Base-by-base conservation (phyloP, 768 basidiomycete genomes). In the Tylopilus balloui region DNA sequence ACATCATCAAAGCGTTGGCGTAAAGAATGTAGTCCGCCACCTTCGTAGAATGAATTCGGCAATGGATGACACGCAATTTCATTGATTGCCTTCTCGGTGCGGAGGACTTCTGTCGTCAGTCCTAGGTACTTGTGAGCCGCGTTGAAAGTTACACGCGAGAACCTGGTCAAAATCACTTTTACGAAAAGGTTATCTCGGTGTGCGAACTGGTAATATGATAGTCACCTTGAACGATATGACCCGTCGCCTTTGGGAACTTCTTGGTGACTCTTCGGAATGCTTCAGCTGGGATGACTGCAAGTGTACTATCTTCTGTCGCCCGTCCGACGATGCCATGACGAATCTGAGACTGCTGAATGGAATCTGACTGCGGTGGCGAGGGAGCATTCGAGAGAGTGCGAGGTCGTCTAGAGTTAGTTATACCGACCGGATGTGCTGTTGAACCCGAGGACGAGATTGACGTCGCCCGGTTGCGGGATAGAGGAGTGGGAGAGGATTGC, bases 241-340 rank as follows among this genome's bases (percentile, higher is more conserved):
- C 93, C 31, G 93, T 90, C 3, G 96, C 93, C 61, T 98, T 98
- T 0, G 96, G 96, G 59, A 88, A 96, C 64, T 95, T 93, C 70
- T 94, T 91, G 3, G 95, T 97, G 34, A 99, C 72, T 42, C 93
- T 77, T 47, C 87, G 77, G 70, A 99, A 99, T 4, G 95, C 96
- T 66, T 97, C 93, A 2, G 96, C 95, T 21, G 96, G 96, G 47
- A 99, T 98, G 10, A 99, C 95, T n/a, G 95, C 96, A 17, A 99
- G 73, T 2, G 96, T 98, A 5, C 89, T 89, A 60, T 99, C 96
- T 46, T 90, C 88, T 5, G 86, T 86, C 7, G 96, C 96, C 31
- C 95, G 78, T n/a, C 93, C 94, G 19, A 98, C 83, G 5, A 88
- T 83, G 5, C 88, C 88, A 58, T 83, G 79, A 58, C 81, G 79